These are phyloP conservation scores for Skeletonema menzelii DNA, from an alignment of 108 stramenopile genomes.

Conservation along the genomic window DNA sequence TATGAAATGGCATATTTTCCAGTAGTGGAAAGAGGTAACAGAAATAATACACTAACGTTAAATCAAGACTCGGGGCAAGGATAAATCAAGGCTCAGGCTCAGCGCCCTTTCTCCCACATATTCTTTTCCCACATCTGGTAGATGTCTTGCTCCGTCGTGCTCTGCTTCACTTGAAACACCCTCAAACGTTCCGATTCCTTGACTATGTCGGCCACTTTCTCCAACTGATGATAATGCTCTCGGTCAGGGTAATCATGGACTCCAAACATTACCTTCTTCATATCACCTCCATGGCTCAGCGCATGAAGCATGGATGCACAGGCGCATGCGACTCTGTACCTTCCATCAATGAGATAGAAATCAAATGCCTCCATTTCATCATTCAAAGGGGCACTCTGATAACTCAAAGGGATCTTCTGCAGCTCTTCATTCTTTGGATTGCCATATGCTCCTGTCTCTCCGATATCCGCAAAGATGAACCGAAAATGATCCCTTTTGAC, in stretches of 20 bases:
- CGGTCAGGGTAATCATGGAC: constrained; percentile 31
- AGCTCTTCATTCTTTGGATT: constrained; percentile 18
- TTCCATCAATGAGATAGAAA: constrained; percentile 59
- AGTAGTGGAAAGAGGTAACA: too few species aligned
- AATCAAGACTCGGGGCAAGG: too few species aligned
- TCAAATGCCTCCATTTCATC: constrained; percentile 48
- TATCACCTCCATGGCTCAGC: constrained; percentile 18
- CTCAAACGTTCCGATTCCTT: constrained; percentile 1
- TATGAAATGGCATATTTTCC: too few species aligned
- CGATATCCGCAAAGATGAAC: constrained; percentile 55
- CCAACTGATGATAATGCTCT: background rate
- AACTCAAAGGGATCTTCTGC: constrained; percentile 29
- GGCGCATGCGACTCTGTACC: constrained; percentile 45
- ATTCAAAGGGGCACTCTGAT: constrained; percentile 39
- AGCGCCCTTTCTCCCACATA: background rate
- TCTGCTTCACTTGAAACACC: constrained; percentile 26
- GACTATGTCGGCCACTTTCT: constrained; percentile 17
- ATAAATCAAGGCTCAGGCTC: too few species aligned
- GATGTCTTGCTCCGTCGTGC: constrained; percentile 23
- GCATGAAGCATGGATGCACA: constrained; percentile 44
- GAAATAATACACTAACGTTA: too few species aligned
- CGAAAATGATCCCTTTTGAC: constrained; percentile 37
- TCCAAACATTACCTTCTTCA: constrained; percentile 16
- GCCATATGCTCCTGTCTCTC: constrained; percentile 35
- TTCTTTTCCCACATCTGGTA: constrained; percentile 26